A percentile compares a stretch with the other conserved stretches of the same genome.
Conservation (phyloP, 371 early-diverging fungal species). For the Dinochytrium kinnereticum region DNA sequence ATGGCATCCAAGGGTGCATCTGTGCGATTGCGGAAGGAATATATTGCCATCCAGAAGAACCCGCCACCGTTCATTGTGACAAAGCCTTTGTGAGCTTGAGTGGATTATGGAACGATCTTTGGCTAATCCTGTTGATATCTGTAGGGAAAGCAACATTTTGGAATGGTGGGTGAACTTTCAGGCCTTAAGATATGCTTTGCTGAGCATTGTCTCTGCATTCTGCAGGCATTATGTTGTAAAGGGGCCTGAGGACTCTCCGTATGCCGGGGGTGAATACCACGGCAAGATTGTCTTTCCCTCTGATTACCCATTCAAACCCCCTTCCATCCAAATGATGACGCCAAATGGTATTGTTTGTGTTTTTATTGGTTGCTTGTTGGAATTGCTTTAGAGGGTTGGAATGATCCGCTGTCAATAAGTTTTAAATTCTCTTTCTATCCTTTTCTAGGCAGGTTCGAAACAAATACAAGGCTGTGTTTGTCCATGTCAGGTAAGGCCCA, state of each 20-base stretch:
- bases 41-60: conserved; percentile 72
- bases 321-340: conserved; percentile 93
- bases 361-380: background rate
- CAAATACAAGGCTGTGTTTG: conserved; percentile 87
- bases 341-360: conserved; percentile 64
- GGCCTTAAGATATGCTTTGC: background rate
- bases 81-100: conserved; percentile 87
- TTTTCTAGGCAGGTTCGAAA: conserved; percentile 77
- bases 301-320: conserved; percentile 96
- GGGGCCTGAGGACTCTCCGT: conserved; percentile 93
- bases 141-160: conserved; percentile 10
- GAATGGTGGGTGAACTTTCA: background rate
- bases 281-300: conserved; percentile 94
- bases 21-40: conserved; percentile 91
- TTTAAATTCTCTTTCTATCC: too few relatives aligned
- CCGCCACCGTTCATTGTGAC: conserved; percentile 72
- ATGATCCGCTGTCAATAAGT: too few relatives aligned
- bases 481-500: conserved; percentile 74
- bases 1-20: conserved; percentile 92
- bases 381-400: too few relatives aligned
- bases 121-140: background rate
- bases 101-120: conserved; percentile 92
- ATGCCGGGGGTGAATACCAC: conserved; percentile 56
- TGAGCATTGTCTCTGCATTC: background rate
- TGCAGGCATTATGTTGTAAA: conserved; percentile 94